Evolutionary conservation across 495 filamentous ascomycete species (phyloP).

Genomic region (Xylaria curta): DNA sequence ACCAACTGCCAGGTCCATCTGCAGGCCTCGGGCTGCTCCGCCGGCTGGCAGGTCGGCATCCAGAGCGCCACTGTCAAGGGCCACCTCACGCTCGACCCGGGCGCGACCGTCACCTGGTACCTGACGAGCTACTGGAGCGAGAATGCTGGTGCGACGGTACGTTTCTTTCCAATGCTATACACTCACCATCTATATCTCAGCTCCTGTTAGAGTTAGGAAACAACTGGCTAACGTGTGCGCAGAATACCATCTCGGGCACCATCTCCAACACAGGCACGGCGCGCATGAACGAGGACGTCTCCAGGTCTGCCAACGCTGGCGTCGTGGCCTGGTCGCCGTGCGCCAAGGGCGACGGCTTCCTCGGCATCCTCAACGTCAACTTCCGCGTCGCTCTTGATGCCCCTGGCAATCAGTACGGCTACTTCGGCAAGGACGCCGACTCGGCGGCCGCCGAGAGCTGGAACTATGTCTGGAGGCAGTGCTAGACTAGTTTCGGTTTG

Average conservation of each 20-base stretch:
- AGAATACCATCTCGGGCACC: conserved; percentile 38
- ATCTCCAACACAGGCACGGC: conserved; percentile 35
- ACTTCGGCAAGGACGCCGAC: conserved; percentile 46
- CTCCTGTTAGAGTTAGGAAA: background rate
- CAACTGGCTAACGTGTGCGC: background rate
- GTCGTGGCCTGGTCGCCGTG: conserved; percentile 48
- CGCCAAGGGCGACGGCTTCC: conserved; percentile 38
- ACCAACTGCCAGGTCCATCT: conserved; percentile 52
- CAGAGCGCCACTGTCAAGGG: conserved; percentile 42
- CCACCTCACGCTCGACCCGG: conserved; percentile 43
- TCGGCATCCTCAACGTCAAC: conserved; percentile 54
- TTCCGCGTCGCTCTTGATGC: conserved; percentile 49
- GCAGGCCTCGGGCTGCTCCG: conserved; percentile 38
- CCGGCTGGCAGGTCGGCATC: conserved; percentile 54
- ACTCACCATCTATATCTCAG: background rate
- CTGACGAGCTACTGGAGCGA: conserved; percentile 51
- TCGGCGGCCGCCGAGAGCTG: conserved; percentile 43
- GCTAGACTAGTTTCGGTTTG: conserved; percentile 32
- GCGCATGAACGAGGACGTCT: conserved; percentile 41
- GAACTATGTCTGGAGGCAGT: conserved; percentile 52
- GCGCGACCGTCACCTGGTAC: conserved; percentile 43
- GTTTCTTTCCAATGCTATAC: conserved; percentile 15
- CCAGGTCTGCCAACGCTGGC: conserved; percentile 35
- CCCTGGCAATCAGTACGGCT: conserved; percentile 40
- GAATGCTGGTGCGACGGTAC: conserved; percentile 45